Conservation (phyloP, 2,329 filamentous ascomycete genomes). For the Paraphoma chrysanthemicola region DNA sequence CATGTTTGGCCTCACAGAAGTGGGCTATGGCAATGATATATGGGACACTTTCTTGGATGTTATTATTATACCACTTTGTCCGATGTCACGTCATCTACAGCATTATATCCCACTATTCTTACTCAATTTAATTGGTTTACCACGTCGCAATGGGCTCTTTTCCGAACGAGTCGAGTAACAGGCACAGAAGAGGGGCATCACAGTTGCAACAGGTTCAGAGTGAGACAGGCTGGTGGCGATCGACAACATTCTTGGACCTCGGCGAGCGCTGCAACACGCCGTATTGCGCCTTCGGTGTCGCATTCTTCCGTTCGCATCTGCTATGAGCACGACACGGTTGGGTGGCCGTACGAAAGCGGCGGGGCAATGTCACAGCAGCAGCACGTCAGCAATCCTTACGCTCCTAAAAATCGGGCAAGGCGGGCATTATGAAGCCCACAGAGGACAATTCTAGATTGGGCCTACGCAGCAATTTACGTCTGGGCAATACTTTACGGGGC, state of each 20-base stretch:
- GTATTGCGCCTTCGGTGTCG: background rate
- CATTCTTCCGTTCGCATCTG: background rate
- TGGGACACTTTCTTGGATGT: slow-evolving; percentile 9
- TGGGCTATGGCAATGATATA: slow-evolving; percentile 5
- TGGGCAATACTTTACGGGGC: background rate
- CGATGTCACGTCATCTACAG: slow-evolving; percentile 23
- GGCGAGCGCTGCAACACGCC: slow-evolving; percentile 3
- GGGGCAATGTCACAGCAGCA: slow-evolving; percentile 6
- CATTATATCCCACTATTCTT: slow-evolving; percentile 25
- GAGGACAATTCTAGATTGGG: background rate
- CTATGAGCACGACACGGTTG: background rate
- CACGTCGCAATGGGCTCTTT: slow-evolving; percentile 4
- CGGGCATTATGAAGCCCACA: background rate
- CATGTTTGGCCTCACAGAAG: slow-evolving; percentile 1
- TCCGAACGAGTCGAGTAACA: background rate
- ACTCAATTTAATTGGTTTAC: slow-evolving; percentile 12
- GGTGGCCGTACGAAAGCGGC: background rate
- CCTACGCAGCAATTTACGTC: background rate
- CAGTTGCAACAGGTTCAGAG: background rate
- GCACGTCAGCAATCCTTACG: background rate
- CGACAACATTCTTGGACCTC: background rate
- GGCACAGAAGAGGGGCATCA: background rate
- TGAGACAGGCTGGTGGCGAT: background rate
- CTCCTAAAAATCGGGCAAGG: background rate
- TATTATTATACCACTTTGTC: slow-evolving; percentile 23